Base-by-base conservation (phyloP, 768 basidiomycete genomes). In the Boletus rubroflammeus region DNA sequence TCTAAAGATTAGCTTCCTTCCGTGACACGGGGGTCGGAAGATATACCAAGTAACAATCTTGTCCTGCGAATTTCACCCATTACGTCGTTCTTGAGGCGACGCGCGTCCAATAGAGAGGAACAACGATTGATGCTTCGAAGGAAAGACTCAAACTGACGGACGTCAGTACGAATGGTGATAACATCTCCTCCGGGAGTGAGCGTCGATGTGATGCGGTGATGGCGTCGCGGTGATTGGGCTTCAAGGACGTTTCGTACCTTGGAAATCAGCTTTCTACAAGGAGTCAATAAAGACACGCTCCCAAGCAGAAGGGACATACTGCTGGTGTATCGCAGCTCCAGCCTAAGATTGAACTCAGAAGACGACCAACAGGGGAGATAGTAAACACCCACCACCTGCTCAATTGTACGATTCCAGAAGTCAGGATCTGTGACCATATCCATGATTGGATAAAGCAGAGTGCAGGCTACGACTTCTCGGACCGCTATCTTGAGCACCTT, bases 391-490 rank as follows among this genome's bases (percentile, higher is more conserved):
- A 93, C 95, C 74, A 91, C 83, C 73, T 94, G 86, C 69, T 98
- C 95, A 47, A 98, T 90, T 35, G 83, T 81, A 54, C 84, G 78
- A 73, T 99, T 99, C 94, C 94, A 98, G 60, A 97, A 97, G 70
- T 99, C 97, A 5, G 94, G 92, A 68, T 99, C 97, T 28, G 89
- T 80, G 34, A 98, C 67, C 86, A 96, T 91, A 46, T 98, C 92
- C 78, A 96, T 85, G 50, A 96, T 70, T 13, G 96, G 94, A 64
- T 89, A 85, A 38, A 98, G 65, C 3, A 96, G 83, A 2, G 86
- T 77, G 65, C 92, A 95, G 5, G 89, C 81, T 1, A 88, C 75
- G 60, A 98, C 81, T 72, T 99, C 97, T 43, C 93, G 75, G 3
- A 84, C 83, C 15, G 90, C 84, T 35, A 89, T 81, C 55, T 73